A percentile compares a stretch with the other conserved stretches of the same genome.
Evolutionary conservation across 2,329 filamentous ascomycete species (phyloP).

Genomic region (Xylariales sp.): DNA sequence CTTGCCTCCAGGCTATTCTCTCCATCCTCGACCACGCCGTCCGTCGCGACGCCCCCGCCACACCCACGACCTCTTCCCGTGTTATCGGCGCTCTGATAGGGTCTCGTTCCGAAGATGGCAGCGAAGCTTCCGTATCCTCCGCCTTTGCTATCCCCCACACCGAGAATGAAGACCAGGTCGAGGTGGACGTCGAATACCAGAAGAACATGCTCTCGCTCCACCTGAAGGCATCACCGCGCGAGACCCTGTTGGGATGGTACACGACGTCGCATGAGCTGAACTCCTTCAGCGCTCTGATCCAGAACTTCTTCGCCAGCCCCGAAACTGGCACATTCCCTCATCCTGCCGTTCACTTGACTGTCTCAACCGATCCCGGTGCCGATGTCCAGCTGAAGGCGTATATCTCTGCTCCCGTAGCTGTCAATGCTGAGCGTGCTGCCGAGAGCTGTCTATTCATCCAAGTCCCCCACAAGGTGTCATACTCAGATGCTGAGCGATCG

Average conservation of each 20-base stretch:
- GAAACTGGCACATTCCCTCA: constrained; percentile 96
- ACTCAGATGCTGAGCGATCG: constrained; percentile 62
- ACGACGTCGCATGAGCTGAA: constrained; percentile 95
- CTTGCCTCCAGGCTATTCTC: constrained; percentile 70
- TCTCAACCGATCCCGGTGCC: constrained; percentile 82
- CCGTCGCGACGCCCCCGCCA: constrained; percentile 69
- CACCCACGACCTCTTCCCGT: constrained; percentile 71
- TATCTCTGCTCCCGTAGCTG: constrained; percentile 91
- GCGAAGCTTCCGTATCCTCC: constrained; percentile 91
- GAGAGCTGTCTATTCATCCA: constrained; percentile 98
- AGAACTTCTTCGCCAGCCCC: constrained; percentile 98
- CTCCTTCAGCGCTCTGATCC: constrained; percentile 96
- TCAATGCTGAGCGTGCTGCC: constrained; percentile 88
- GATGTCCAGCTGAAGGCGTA: constrained; percentile 90
- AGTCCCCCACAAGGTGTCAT: constrained; percentile 90
- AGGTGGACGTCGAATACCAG: constrained; percentile 99
- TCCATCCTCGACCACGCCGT: constrained; percentile 89
- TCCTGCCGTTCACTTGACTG: constrained; percentile 95
- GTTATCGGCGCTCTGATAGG: constrained; percentile 96
- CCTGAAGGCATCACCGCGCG: constrained; percentile 88
- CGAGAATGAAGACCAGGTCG: constrained; percentile 96
- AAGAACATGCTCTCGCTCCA: constrained; percentile 98
- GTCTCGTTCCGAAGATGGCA: constrained; percentile 90
- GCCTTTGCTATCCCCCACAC: constrained; percentile 98
- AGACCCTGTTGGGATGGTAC: constrained; percentile 96